A percentile compares a stretch with the other conserved stretches of the same genome.
Conservation (phyloP, 2,329 filamentous ascomycete species). For the Hypoxylon sp. region DNA sequence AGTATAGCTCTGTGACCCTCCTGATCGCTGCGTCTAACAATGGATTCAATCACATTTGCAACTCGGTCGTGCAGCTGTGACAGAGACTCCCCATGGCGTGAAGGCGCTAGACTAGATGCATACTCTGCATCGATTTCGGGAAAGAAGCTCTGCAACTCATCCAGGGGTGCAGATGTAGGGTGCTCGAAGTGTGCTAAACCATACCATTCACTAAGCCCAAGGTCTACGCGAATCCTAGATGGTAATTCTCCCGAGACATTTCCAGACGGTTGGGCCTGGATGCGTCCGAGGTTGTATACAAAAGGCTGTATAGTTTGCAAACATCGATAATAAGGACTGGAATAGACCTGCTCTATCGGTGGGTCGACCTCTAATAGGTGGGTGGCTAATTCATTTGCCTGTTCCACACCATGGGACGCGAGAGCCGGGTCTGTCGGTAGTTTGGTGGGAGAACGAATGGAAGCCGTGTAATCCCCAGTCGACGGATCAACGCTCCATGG, state of each 20-base stretch:
- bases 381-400: constrained; percentile 81
- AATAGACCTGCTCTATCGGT: constrained; percentile 82
- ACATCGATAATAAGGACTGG: constrained; percentile 88
- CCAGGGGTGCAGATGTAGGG: constrained; percentile 77
- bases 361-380: constrained; percentile 74
- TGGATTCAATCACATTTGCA: constrained; percentile 74
- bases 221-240: constrained; percentile 66
- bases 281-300: constrained; percentile 54
- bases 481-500: constrained; percentile 88
- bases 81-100: constrained; percentile 82
- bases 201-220: constrained; percentile 86
- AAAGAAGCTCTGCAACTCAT: constrained; percentile 76
- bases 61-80: constrained; percentile 83
- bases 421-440: constrained; percentile 90
- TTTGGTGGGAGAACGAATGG: constrained; percentile 84
- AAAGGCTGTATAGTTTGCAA: constrained; percentile 85
- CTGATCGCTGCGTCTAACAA: constrained; percentile 80
- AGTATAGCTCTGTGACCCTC: constrained; percentile 78
- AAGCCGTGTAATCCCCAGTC: constrained; percentile 82
- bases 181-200: constrained; percentile 88
- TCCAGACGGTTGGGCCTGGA: constrained; percentile 29
- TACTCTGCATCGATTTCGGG: constrained; percentile 71
- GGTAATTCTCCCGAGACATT: constrained; percentile 40
- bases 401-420: constrained; percentile 86
- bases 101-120: constrained; percentile 74